Evolutionary conservation across 208 protist species (phyloP), one percentile per base, ranked within the genome.

Genomic region (Crithidia sp.): DNA sequence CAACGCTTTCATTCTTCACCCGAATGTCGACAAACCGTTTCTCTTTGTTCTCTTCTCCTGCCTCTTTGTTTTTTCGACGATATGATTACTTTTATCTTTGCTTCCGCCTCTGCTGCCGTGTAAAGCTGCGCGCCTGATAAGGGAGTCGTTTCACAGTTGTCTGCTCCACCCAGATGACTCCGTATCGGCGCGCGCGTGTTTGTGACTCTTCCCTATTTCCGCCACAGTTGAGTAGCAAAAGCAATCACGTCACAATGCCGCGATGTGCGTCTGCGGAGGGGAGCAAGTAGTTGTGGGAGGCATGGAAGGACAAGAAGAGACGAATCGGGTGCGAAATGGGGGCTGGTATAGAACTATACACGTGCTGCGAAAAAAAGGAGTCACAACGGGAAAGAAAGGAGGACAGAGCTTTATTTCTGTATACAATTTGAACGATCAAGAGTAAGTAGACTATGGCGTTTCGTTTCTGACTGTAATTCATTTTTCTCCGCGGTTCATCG

Each of bases 341-440:
- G 28, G 28, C 28, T 28, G 7, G 45, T 49, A 49, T 13, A 14
- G 45, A 49, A 14, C 45, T 14, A 14, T 13, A 49, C 45, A 49
- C 7, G 9, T 7, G 45, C 45, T 14, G 9, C 12, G 45, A 14
- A 14, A 14, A 49, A 49, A 49, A 49, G 45, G 45, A 49, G 45
- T 13, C 12, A 36, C 16, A 47, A 67, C 9, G 45, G 19, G n/a
- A 19, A 47, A 14, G 14, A n/a, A 5, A 14, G 49, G 19, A 59
- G 39, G 37, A 39, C 12, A 57, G 8, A 47, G 4, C 52, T 68
- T 68, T 37, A 45, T 57, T 59, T 59, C 43, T 36, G 40, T 70
- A 61, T 61, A 70, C 43, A 61, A 64, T 12, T 54, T 19, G n/a
- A 16, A 56, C 19, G 45, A 72, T 64, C 43, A 72, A 72, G 67